Evolutionary conservation across 495 filamentous ascomycete genomes (phyloP).

Genomic region (Aspergillus asperescens): DNA sequence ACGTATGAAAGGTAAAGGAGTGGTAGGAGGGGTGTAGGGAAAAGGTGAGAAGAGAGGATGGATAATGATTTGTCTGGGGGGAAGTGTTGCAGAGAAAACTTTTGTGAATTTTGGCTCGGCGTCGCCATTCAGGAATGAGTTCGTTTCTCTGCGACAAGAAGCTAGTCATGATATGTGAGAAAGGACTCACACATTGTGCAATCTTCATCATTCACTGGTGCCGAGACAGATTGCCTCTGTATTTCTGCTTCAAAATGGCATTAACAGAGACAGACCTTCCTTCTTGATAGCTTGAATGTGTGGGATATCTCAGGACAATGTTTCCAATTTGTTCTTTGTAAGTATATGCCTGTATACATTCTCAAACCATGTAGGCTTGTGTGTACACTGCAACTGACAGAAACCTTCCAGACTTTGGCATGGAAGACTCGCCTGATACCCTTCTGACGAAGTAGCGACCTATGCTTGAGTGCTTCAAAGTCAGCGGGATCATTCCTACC

Average conservation of each 20-base stretch:
- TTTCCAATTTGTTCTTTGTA: neutral
- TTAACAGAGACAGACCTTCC: neutral
- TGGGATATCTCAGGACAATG: neutral
- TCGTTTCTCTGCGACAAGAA: neutral
- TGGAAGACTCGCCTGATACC: neutral
- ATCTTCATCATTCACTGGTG: too few species aligned
- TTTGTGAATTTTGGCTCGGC: neutral
- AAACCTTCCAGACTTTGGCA: neutral
- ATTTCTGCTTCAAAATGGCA: neutral
- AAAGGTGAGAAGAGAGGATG: neutral
- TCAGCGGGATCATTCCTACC: neutral
- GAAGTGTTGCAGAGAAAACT: slow-evolving; percentile 6
- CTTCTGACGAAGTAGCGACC: neutral
- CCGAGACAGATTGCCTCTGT: too few species aligned
- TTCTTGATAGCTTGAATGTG: neutral
- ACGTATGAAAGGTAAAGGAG: neutral
- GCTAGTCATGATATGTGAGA: too few species aligned
- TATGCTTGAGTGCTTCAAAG: too few species aligned
- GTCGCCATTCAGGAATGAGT: neutral
- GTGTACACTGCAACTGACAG: neutral
- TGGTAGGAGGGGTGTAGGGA: neutral
- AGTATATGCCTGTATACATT: neutral
- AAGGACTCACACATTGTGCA: too few species aligned
- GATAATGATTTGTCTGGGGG: neutral
- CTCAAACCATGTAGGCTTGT: neutral